Evolutionary conservation across 768 basidiomycete genomes (phyloP), one percentile per base, ranked within the genome.

Genomic region (Lentinula sp.): DNA sequence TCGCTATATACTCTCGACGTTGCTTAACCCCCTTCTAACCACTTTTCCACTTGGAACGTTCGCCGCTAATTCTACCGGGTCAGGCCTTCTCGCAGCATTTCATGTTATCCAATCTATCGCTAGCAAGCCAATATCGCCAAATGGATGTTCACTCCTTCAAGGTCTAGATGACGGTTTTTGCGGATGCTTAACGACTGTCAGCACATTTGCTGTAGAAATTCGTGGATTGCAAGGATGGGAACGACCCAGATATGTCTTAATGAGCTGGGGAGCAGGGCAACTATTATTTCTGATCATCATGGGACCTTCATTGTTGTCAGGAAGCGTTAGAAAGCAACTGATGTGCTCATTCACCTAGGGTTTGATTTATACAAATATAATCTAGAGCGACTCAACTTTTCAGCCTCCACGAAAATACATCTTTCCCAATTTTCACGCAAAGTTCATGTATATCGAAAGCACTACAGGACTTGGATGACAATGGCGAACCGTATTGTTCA

Each of bases 131-230:
- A 70, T 77, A 7, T 82, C 87, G 1, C 69, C 73, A 20, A 74
- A 79, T 61, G 78, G 82, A 37, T 97, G 95, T 69, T 78, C 82
- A 28, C 76, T 93, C 18, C 72, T 98, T 45, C 88, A 91, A 68
- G 95, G 93, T 1, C 74, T 98, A 41, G 77, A 79, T 23, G 93
- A 98, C 70, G 97, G 97, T 6, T 98, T 93, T 69, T 98, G 95
- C 70, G 97, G 95, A 10, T 95, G 93, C 74, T 77, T 98, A 66
- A 95, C 90, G 1, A 99, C 97, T 1, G 82, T 99, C 66, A 93
- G 91, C 71, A 98, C 95, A 16, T 96, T 98, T 68, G 89, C 86
- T 1, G 87, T 87, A 8, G 97, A 99, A 70, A 70, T 91, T 20
- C 73, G 78, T 37, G 81, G 82, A 45, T 74, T 95, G 62, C 72